Conservation (phyloP, 2,329 filamentous ascomycete species). For the Diaporthe sp. region DNA sequence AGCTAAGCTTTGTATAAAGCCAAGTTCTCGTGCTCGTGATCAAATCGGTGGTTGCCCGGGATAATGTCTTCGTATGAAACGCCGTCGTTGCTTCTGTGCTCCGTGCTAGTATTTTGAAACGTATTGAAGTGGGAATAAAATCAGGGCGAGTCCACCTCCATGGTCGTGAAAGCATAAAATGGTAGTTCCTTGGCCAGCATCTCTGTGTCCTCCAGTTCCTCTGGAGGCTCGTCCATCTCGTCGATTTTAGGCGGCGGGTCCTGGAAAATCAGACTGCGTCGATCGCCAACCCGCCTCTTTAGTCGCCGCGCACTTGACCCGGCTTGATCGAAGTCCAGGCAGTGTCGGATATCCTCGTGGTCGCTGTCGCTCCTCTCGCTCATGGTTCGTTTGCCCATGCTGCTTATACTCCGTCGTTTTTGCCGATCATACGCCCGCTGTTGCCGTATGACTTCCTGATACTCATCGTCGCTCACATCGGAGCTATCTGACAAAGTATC, state of each 20-base stretch:
- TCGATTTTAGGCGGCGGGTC: constrained; percentile 66
- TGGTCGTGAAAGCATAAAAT: constrained; percentile 65
- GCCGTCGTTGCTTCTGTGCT: constrained; percentile 12
- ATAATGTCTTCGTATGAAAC: constrained; percentile 6
- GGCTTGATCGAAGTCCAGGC: constrained; percentile 55
- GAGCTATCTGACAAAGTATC: constrained; percentile 53
- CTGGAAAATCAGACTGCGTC: constrained; percentile 63
- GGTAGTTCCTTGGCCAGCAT: constrained; percentile 64
- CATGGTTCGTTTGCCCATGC: constrained; percentile 65
- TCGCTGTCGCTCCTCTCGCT: constrained; percentile 67
- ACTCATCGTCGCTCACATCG: constrained; percentile 55
- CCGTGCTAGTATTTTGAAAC: not conserved
- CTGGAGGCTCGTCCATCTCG: constrained; percentile 67
- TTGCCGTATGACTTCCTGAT: constrained; percentile 54
- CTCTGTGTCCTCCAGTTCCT: constrained; percentile 57
- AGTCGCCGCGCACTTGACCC: constrained; percentile 64
- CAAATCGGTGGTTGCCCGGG: constrained; percentile 28
- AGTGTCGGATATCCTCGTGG: constrained; percentile 54
- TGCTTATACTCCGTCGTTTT: constrained; percentile 64
- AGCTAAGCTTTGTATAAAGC: not conserved
- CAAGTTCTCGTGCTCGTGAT: not conserved
- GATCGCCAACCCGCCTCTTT: constrained; percentile 59
- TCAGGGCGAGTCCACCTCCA: constrained; percentile 63
- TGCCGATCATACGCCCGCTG: constrained; percentile 60
- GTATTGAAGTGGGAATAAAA: not conserved